Evolutionary conservation across 169 alveolate species (phyloP).

Genomic region (Eimeria brunetti): DNA sequence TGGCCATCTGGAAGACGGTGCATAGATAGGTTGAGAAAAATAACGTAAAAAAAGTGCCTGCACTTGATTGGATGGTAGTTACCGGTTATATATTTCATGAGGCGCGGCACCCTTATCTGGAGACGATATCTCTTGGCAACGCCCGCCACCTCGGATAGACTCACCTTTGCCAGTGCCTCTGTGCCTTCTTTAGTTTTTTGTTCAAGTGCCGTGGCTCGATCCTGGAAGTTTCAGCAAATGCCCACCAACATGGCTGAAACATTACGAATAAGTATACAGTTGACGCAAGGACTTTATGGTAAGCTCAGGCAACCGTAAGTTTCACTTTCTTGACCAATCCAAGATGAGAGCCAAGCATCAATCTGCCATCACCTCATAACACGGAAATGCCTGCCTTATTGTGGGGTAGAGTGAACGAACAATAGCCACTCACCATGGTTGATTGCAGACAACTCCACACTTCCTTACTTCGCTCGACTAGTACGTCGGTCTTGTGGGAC

Average conservation of each 20-base stretch:
- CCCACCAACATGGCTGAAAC: not conserved
- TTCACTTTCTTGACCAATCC: not conserved
- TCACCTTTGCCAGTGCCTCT: constrained; percentile 12
- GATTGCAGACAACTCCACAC: constrained; percentile 31
- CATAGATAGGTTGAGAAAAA: not conserved
- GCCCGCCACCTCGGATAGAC: not conserved
- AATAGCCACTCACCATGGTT: constrained; percentile 6
- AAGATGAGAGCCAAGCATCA: not conserved
- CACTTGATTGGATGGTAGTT: too few relatives aligned
- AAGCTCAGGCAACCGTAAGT: not conserved
- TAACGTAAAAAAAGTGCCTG: not conserved
- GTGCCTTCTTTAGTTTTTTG: constrained; percentile 18
- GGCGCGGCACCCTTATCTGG: too few relatives aligned
- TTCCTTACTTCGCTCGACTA: constrained; percentile 3
- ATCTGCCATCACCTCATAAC: not conserved
- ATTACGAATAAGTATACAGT: not conserved
- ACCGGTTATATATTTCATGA: not conserved
- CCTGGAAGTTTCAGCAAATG: not conserved
- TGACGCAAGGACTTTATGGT: not conserved
- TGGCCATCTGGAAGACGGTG: constrained; percentile 25
- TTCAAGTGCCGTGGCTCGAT: constrained; percentile 36
- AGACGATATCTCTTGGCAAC: not conserved
- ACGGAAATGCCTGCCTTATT: not conserved
- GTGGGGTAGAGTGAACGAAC: not conserved
- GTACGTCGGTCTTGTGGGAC: constrained; percentile 7